These are phyloP conservation scores for Pestalotiopsis sp. DNA, from an alignment of 2,329 filamentous ascomycete genomes.

Conservation along the genomic window DNA sequence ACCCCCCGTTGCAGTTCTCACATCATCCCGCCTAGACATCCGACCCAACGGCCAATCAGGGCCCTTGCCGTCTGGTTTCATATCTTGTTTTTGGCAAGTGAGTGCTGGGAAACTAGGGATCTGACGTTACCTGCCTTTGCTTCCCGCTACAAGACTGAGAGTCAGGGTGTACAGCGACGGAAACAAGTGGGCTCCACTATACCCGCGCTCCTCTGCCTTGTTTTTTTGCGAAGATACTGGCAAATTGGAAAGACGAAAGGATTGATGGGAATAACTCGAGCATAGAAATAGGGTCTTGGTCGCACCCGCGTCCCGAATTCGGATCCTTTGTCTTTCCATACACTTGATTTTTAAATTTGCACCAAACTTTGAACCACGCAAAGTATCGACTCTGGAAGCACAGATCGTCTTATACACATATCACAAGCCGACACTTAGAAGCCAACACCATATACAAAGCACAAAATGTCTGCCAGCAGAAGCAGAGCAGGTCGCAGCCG, in stretches of 20 bases:
- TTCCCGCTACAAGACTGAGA: background rate
- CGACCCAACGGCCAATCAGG: background rate
- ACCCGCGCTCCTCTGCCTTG: slow-evolving; percentile 2
- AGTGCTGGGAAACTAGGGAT: background rate
- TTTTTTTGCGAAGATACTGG: background rate
- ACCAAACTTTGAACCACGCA: background rate
- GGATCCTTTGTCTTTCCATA: background rate
- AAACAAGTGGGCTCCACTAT: background rate
- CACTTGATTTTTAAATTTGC: background rate
- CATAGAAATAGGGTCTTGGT: slow-evolving; percentile 1
- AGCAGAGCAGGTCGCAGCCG: slow-evolving; percentile 3
- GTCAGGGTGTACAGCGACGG: background rate
- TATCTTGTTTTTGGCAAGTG: slow-evolving; percentile 9
- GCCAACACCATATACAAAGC: background rate
- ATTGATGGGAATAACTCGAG: background rate
- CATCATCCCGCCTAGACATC: slow-evolving; percentile 5
- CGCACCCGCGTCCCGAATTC: background rate
- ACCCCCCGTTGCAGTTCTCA: background rate
- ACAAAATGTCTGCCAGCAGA: slow-evolving; percentile 12
- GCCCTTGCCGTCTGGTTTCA: background rate
- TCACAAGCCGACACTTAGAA: background rate
- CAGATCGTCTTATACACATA: background rate
- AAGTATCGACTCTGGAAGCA: background rate
- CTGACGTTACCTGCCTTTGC: slow-evolving; percentile 6
- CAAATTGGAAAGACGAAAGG: background rate